A percentile compares a stretch with the other conserved stretches of the same genome.
Evolutionary conservation across 2,329 filamentous ascomycete species (phyloP).

Genomic region (Monosporascus sp.): DNA sequence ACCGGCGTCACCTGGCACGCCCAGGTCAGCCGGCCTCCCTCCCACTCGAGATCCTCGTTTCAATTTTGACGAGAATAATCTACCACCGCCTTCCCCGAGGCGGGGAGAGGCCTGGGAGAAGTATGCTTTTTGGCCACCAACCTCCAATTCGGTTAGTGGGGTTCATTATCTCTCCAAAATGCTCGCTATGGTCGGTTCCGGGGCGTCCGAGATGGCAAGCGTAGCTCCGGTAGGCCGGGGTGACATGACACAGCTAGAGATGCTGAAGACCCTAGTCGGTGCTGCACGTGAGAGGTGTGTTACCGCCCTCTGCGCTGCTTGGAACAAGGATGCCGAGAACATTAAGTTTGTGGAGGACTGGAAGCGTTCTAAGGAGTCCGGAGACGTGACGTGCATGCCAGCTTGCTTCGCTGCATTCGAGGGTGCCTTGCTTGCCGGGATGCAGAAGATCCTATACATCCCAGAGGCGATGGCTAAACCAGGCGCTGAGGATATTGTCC

Average conservation of each 20-base stretch:
- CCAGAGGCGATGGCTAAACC: constrained; percentile 76
- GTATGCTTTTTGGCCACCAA: constrained; percentile 92
- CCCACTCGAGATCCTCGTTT: constrained; percentile 68
- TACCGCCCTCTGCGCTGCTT: constrained; percentile 79
- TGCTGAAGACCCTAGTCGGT: constrained; percentile 69
- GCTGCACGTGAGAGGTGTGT: constrained; percentile 79
- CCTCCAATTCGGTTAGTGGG: constrained; percentile 87
- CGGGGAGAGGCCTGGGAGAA: constrained; percentile 86
- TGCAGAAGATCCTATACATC: constrained; percentile 95
- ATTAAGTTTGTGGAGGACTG: constrained; percentile 92
- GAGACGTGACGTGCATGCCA: constrained; percentile 89
- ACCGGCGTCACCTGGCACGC: constrained; percentile 58
- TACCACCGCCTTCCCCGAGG: constrained; percentile 71
- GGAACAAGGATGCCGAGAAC: constrained; percentile 90
- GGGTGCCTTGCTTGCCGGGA: constrained; percentile 70
- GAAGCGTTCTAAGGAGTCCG: constrained; percentile 74
- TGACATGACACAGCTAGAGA: constrained; percentile 58
- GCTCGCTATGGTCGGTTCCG: constrained; percentile 76
- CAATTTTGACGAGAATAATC: constrained; percentile 70
- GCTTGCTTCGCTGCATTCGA: constrained; percentile 82
- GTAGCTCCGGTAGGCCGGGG: constrained; percentile 59
- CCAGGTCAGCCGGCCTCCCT: constrained; percentile 49
- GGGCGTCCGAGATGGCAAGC: constrained; percentile 78
- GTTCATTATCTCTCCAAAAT: constrained; percentile 84
- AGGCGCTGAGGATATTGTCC: constrained; percentile 70